A percentile compares a stretch with the other conserved stretches of the same genome.
Conservation (phyloP, 257 asterid genomes). For the Penstemon newberryi region DNA sequence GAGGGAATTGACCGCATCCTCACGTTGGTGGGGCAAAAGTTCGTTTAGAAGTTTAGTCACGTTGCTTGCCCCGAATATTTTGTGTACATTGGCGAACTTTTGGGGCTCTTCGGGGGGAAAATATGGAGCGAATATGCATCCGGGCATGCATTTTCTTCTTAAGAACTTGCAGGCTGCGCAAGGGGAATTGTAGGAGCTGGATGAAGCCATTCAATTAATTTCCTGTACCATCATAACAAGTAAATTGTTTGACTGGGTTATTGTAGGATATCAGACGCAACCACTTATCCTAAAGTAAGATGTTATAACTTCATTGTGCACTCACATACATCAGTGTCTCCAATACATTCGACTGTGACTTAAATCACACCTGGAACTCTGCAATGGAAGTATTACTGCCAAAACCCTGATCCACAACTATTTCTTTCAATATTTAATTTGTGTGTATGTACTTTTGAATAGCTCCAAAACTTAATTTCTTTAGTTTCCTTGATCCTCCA, state of each 20-base stretch:
- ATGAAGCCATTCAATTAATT: slow-evolving; percentile 40
- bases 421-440: slow-evolving; percentile 5
- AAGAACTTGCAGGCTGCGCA: slow-evolving; percentile 64
- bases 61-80: slow-evolving; percentile 56
- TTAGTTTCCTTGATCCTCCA: too few species aligned
- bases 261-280: too few species aligned
- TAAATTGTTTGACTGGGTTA: background rate
- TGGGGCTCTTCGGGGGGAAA: slow-evolving; percentile 58
- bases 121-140: slow-evolving; percentile 47
- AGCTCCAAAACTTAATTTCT: too few species aligned
- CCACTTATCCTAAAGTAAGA: too few species aligned
- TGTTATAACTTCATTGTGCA: too few species aligned
- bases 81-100: slow-evolving; percentile 52
- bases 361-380: too few species aligned
- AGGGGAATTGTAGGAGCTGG: slow-evolving; percentile 56
- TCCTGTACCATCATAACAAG: slow-evolving; percentile 34
- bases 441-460: background rate
- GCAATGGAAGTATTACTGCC: too few species aligned
- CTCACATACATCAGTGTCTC: too few species aligned
- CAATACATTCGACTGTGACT: too few species aligned
- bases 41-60: slow-evolving; percentile 56
- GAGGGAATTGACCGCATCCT: slow-evolving; percentile 51
- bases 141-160: slow-evolving; percentile 52
- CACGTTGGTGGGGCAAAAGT: slow-evolving; percentile 55
- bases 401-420: too few species aligned